A percentile compares a stretch with the other conserved stretches of the same genome.
phyloP scores from a whole-genome alignment of 163 green algal genomes.

The Scenedesmus sp. region DNA sequence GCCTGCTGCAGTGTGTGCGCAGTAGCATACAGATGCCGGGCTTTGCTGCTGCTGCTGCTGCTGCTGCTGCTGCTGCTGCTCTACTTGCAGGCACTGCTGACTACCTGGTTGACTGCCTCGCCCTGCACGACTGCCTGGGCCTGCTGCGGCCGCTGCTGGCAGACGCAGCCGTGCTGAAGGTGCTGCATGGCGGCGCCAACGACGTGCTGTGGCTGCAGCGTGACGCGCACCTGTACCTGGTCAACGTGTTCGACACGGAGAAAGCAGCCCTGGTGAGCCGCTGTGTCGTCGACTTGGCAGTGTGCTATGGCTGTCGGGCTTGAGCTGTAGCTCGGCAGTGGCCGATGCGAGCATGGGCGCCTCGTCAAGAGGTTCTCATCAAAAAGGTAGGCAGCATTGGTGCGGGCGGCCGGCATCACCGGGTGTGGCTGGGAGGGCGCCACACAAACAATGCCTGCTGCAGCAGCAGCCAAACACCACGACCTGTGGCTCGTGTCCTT shows the following conservation, averaged over 20 bases:
- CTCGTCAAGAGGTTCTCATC: no score
- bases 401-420: neutral
- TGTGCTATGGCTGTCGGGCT: neutral
- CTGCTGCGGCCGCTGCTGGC: constrained; percentile 53
- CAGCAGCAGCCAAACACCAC: no score
- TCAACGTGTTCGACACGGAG: constrained; percentile 91
- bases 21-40: neutral
- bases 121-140: constrained; percentile 56
- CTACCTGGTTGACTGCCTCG: constrained; percentile 69
- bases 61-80: neutral
- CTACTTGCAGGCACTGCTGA: constrained; percentile 50
- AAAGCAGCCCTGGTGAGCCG: constrained; percentile 76
- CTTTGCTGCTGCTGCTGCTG: neutral
- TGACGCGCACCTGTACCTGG: constrained; percentile 81
- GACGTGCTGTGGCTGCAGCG: constrained; percentile 89
- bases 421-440: no score
- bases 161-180: constrained; percentile 59
- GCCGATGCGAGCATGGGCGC: neutral
- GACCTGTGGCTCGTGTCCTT: neutral
- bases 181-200: constrained; percentile 86
- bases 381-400: no score
- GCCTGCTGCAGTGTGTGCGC: neutral
- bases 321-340: no score
- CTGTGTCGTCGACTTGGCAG: no score
- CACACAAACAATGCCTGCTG: no score